Conservation (phyloP, 164 flowering plant species). For the Echeveria elegans region DNA sequence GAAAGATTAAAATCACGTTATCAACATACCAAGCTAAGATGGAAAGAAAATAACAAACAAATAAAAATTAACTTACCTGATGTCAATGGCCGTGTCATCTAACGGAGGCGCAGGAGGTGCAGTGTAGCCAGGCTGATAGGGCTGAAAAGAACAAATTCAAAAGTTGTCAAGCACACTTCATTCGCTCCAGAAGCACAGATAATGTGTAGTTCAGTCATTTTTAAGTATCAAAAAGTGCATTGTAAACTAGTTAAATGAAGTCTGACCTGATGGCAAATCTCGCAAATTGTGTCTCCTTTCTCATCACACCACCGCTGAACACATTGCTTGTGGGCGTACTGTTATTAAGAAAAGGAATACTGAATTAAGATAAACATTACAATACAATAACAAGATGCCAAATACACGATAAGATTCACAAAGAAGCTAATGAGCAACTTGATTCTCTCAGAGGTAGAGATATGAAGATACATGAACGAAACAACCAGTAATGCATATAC, state of each 20-base stretch:
- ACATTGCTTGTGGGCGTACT: conserved; percentile 69
- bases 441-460: not conserved
- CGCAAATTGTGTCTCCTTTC: conserved; percentile 61
- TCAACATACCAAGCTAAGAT: not conserved
- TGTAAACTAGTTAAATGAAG: too few relatives aligned
- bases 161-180: not conserved
- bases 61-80: conserved; percentile 39
- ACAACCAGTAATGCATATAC: too few relatives aligned
- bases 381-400: not conserved
- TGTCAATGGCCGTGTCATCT: conserved; percentile 72
- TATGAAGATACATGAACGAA: too few relatives aligned
- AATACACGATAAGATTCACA: not conserved
- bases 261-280: conserved; percentile 62
- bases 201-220: not conserved
- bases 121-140: conserved; percentile 78
- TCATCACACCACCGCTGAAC: conserved; percentile 73
- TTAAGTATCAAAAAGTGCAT: too few relatives aligned
- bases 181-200: too few relatives aligned
- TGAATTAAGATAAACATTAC: not conserved
- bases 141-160: conserved; percentile 29
- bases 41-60: not conserved
- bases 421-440: not conserved
- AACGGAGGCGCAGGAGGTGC: conserved; percentile 53
- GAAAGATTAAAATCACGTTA: conserved; percentile 13
- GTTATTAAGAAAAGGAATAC: conserved; percentile 12